Evolutionary conservation across 148 eudicot genomes (phyloP).

Genomic region (Chenopodium album): DNA sequence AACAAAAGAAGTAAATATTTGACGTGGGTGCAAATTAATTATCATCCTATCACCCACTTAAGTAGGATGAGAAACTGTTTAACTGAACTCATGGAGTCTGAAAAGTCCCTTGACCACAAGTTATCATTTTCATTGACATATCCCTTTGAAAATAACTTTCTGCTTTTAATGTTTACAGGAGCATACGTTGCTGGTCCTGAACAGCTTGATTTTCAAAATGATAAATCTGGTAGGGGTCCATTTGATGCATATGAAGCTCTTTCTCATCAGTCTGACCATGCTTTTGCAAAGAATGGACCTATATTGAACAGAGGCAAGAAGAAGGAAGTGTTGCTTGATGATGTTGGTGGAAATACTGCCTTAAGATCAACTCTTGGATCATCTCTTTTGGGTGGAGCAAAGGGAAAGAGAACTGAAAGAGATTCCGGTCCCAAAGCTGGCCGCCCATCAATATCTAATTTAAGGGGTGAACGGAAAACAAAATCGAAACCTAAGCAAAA

Average conservation of each 20-base stretch:
- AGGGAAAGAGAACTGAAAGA: conserved; percentile 87
- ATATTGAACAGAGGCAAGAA: conserved; percentile 73
- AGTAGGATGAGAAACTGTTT: neutral
- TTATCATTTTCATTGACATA: neutral
- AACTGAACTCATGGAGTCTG: neutral
- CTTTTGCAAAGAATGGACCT: conserved; percentile 73
- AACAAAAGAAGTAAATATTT: neutral
- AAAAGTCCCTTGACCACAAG: neutral
- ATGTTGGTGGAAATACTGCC: conserved; percentile 53
- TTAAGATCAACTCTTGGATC: conserved; percentile 44
- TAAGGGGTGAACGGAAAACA: conserved; percentile 68
- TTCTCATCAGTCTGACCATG: conserved; percentile 54
- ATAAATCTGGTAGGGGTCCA: conserved; percentile 32
- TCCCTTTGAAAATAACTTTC: conserved; percentile 5
- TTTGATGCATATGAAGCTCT: conserved; percentile 41
- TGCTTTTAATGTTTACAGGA: conserved; percentile 35
- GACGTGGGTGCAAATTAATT: neutral
- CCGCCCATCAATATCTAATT: conserved; percentile 50
- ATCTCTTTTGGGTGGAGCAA: conserved; percentile 55
- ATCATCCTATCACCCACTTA: neutral
- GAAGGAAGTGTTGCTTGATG: conserved; percentile 81
- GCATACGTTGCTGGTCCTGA: conserved; percentile 32
- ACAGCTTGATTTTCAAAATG: conserved; percentile 33
- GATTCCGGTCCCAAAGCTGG: conserved; percentile 54
- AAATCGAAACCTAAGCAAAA: conserved; percentile 89